Conservation (phyloP, 2,329 filamentous ascomycete species). For the Dactylonectria macrodidyma region DNA sequence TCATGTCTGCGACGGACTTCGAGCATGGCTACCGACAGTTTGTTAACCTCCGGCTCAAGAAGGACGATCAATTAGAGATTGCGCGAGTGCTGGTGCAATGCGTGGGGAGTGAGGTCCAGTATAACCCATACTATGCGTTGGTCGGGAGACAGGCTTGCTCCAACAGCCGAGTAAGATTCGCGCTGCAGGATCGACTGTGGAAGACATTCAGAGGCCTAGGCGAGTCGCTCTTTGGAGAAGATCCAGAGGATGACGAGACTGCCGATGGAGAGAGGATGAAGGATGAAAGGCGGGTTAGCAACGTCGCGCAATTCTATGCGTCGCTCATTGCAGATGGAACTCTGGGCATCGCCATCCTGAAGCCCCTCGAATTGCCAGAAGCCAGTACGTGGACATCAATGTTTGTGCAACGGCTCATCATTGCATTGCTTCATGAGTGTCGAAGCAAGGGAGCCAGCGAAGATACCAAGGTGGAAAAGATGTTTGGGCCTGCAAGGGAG, state of each 20-base stretch:
- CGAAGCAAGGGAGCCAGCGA: constrained; percentile 62
- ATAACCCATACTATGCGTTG: constrained; percentile 95
- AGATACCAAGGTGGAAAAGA: constrained; percentile 72
- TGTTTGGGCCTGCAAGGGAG: constrained; percentile 77
- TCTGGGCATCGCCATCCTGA: constrained; percentile 66
- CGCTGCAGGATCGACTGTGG: constrained; percentile 91
- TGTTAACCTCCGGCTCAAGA: constrained; percentile 87
- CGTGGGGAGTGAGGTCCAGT: constrained; percentile 83
- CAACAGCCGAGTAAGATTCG: constrained; percentile 82
- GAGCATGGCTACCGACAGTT: constrained; percentile 87
- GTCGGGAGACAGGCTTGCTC: constrained; percentile 83
- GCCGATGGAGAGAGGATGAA: constrained; percentile 62
- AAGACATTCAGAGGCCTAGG: constrained; percentile 88
- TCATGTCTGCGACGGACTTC: constrained; percentile 88
- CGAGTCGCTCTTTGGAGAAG: constrained; percentile 81
- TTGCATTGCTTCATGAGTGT: constrained; percentile 80
- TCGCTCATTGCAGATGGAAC: constrained; percentile 63
- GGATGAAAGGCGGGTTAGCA: constrained; percentile 66
- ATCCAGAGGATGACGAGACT: constrained; percentile 69
- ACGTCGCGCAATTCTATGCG: constrained; percentile 70
- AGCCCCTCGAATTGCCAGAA: constrained; percentile 84
- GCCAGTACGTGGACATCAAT: constrained; percentile 82
- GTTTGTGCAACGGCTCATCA: constrained; percentile 86
- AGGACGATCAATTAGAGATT: constrained; percentile 88
- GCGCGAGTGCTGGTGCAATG: constrained; percentile 91